Evolutionary conservation across 164 flowering plant genomes (phyloP).

Genomic region (Macadamia integrifolia): DNA sequence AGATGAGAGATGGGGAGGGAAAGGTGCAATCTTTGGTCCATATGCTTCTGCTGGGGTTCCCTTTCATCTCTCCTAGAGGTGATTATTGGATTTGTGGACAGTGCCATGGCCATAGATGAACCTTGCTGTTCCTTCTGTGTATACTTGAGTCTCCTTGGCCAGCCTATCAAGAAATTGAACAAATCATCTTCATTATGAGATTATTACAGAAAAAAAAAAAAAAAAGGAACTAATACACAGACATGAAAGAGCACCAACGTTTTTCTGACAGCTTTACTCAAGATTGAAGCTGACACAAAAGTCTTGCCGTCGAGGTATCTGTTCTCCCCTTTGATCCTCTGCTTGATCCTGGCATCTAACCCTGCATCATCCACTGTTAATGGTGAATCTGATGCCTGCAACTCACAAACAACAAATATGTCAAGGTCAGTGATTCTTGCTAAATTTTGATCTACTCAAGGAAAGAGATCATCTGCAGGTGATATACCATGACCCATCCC

Average conservation of each 20-base stretch:
- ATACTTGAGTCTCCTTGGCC: conserved; percentile 78
- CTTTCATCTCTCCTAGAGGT: conserved; percentile 5
- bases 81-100: conserved; percentile 30
- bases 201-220: background rate
- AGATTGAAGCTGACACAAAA: conserved; percentile 58
- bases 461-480: background rate
- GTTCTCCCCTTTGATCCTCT: conserved; percentile 71
- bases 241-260: conserved; percentile 38
- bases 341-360: conserved; percentile 59
- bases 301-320: conserved; percentile 74
- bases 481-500: conserved; percentile 95
- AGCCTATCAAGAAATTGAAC: conserved; percentile 32
- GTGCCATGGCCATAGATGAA: conserved; percentile 81
- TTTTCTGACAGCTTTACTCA: conserved; percentile 77
- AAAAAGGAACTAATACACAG: background rate
- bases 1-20: background rate
- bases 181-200: background rate
- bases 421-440: background rate
- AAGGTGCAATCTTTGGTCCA: background rate
- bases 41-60: conserved; percentile 9
- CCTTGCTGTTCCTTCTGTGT: conserved; percentile 81
- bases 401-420: background rate
- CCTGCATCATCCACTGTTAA: conserved; percentile 53
- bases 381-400: conserved; percentile 84
- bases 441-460: background rate